Percentiles rank a stretch among this genome's conserved stretches.
phyloP scores from a whole-genome alignment of 257 asterid genomes.

The Solanum sparsipilum region DNA sequence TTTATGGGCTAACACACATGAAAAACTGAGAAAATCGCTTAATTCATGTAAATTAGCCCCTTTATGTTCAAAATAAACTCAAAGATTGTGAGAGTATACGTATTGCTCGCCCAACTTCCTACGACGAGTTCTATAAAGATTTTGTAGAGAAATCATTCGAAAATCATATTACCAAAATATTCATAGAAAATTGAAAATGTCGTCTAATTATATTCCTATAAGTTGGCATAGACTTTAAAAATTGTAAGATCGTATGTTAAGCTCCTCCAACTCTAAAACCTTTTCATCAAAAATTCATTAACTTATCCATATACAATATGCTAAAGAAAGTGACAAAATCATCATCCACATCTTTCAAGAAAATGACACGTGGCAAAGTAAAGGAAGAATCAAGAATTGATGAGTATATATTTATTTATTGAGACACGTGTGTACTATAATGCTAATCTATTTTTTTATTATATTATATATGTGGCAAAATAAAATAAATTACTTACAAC shows the following conservation, averaged over 20 bases:
- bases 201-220: neutral
- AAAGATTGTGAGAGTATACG: no score
- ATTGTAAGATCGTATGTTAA: neutral
- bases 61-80: no score
- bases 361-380: neutral
- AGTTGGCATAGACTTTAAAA: neutral
- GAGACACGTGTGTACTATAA: neutral
- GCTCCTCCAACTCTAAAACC: no score
- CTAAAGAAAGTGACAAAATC: neutral
- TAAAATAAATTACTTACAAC: neutral
- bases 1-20: no score
- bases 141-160: accelerated
- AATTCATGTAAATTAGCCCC: no score
- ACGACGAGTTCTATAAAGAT: accelerated
- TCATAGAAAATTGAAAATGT: no score
- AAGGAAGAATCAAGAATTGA: neutral
- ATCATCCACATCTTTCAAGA: neutral
- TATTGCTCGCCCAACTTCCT: no score
- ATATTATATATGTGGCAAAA: neutral
- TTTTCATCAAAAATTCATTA: neutral
- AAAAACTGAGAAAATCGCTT: no score
- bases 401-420: neutral
- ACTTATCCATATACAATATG: neutral
- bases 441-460: neutral
- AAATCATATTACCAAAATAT: no score